Base-by-base conservation (phyloP, 768 basidiomycete species). In the Mycena polygramma region DNA sequence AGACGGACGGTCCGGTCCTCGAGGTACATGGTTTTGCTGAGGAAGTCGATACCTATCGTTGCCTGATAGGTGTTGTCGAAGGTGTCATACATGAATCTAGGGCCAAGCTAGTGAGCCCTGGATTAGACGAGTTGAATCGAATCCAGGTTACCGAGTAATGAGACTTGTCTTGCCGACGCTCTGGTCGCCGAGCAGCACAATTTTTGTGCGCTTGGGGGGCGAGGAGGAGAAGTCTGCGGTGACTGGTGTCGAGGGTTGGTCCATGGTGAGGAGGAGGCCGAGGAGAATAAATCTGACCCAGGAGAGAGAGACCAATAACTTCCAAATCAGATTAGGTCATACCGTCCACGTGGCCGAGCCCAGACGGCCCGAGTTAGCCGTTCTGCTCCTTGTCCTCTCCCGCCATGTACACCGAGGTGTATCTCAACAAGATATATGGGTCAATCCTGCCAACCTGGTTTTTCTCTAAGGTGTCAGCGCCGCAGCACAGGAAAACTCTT, bases 11-110 rank as follows among this genome's bases (percentile, higher is more conserved):
- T 99, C 76, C 98, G 88, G 84, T 99, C 98, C 79, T 99, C 98
- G 66, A 99, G 88, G 82, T 99, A 99, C 95, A 99, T 97, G 0
- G 98, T 99, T 87, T 99, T 99, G 84, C 96, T 97, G 82, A 99
- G 85, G 81, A 99, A 99, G 84, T 99, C 98, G 82, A 99, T 99
- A 67, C 97, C 96, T 78, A 97, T 97, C 13, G 96, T 97, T 22
- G 96, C 96, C 79, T 96, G 95, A 81, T 99, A 99, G 52, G 97
- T 99, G 81, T 99, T 99, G 86, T 99, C 98, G 81, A 99, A 99
- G 0, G 98, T 99, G 83, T 99, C 98, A 80, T 99, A 99, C 98
- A 99, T 97, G 80, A 94, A 94, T 83, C 95, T 97, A 55, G 52
- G 41, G 24, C 63, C 61, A 52, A n/a, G 36, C 48, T 66, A 71